phyloP scores from a whole-genome alignment of 139 green algal genomes.

The Closterium sp. region DNA sequence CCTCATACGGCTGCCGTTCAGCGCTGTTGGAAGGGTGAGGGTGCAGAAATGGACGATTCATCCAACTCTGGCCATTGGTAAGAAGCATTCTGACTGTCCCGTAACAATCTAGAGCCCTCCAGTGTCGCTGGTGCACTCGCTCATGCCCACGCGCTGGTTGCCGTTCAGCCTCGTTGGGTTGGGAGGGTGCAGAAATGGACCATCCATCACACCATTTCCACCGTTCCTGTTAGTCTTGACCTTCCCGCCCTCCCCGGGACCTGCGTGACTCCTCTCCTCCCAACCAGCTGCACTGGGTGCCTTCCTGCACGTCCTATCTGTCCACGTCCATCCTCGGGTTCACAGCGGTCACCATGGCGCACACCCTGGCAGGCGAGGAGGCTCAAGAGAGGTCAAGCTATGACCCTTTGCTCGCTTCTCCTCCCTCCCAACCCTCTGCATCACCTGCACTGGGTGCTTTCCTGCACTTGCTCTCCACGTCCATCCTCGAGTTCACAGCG shows the following conservation, averaged over 20 bases:
- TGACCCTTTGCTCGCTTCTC: neutral
- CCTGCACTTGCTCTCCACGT: slow-evolving; percentile 31
- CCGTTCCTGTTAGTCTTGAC: neutral
- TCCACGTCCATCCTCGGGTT: slow-evolving; percentile 41
- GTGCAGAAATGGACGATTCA: too few species aligned
- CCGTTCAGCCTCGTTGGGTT: slow-evolving; percentile 44
- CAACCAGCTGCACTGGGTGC: slow-evolving; percentile 9
- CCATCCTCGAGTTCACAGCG: slow-evolving; percentile 25
- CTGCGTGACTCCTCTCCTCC: neutral
- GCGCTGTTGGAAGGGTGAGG: too few species aligned
- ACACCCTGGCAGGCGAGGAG: slow-evolving; percentile 14
- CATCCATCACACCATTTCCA: too few species aligned
- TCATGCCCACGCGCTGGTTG: slow-evolving; percentile 52
- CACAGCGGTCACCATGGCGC: slow-evolving; percentile 26
- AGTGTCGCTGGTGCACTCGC: slow-evolving; percentile 46
- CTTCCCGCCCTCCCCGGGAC: neutral
- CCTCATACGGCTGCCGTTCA: too few species aligned
- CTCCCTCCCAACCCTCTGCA: neutral
- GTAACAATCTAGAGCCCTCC: too few species aligned
- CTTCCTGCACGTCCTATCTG: slow-evolving; percentile 22
- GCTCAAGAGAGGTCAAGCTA: too few species aligned
- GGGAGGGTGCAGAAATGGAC: slow-evolving; percentile 41
- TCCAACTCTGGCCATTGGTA: neutral
- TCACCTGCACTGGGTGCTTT: slow-evolving; percentile 30
- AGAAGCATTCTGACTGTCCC: too few species aligned